phyloP scores from a whole-genome alignment of 2,329 filamentous ascomycete species.

The Xylogone sp. region DNA sequence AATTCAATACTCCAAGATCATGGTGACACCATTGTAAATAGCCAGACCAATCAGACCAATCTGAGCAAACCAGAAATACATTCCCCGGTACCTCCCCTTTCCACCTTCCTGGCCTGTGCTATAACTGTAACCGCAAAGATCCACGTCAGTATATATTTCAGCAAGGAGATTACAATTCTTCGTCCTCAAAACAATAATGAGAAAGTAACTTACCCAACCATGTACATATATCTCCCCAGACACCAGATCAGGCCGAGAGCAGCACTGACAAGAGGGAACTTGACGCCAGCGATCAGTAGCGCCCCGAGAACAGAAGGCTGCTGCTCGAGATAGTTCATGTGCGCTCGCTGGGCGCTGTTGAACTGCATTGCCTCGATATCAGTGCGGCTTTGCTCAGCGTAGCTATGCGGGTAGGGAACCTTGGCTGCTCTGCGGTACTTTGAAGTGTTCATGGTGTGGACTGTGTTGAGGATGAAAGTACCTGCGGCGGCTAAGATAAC shows the following conservation, averaged over 20 bases:
- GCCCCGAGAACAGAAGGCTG: constrained; percentile 47
- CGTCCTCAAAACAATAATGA: too few species aligned
- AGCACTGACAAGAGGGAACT: constrained; percentile 48
- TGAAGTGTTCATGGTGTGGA: constrained; percentile 46
- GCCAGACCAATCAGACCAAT: constrained; percentile 20
- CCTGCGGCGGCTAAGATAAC: constrained; percentile 55
- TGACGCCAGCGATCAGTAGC: constrained; percentile 53
- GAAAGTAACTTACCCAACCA: constrained; percentile 49
- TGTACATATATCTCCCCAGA: constrained; percentile 49
- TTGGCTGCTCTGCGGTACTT: constrained; percentile 48
- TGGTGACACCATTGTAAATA: constrained; percentile 16
- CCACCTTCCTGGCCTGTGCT: constrained; percentile 12
- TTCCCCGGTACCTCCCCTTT: constrained; percentile 24
- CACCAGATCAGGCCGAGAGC: constrained; percentile 49
- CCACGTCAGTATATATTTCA: background rate
- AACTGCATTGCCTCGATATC: constrained; percentile 42
- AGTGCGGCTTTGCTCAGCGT: constrained; percentile 32
- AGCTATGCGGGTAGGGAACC: constrained; percentile 53
- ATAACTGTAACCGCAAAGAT: constrained; percentile 4
- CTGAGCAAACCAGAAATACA: constrained; percentile 19
- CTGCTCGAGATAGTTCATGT: constrained; percentile 63
- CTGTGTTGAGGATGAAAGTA: constrained; percentile 53
- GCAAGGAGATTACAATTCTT: too few species aligned
- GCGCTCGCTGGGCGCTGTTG: constrained; percentile 63
- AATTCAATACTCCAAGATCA: constrained; percentile 21